These are phyloP conservation scores for Penicillium desertorum DNA, from an alignment of 495 filamentous ascomycete genomes.

Conservation along the genomic window DNA sequence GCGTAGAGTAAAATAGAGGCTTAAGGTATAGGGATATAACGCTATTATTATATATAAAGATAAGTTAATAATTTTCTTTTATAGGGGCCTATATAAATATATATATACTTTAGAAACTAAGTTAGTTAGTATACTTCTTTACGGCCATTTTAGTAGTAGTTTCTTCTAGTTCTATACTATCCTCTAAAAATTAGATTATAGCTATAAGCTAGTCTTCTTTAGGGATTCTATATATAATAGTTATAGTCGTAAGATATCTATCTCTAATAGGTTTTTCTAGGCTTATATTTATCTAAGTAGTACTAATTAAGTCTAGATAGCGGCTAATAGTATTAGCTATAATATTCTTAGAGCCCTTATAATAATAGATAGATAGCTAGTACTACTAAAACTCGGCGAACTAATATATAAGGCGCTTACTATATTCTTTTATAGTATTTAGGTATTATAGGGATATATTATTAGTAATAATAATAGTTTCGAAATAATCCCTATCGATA, in stretches of 20 bases:
- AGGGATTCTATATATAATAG: no score
- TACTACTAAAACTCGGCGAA: no score
- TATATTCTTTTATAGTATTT: no score
- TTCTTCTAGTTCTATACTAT: neutral
- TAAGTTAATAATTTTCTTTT: neutral
- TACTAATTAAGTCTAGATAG: no score
- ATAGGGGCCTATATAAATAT: neutral
- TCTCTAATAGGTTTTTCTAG: neutral
- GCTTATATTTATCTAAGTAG: neutral
- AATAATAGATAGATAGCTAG: no score
- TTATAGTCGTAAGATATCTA: neutral
- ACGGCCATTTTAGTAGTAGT: neutral
- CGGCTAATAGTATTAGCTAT: no score
- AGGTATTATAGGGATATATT: no score
- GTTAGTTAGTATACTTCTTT: neutral
- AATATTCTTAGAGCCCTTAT: no score
- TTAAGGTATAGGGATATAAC: neutral
- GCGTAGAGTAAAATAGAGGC: neutral
- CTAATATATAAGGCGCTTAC: no score
- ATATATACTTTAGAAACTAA: neutral
- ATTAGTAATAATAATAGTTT: no score
- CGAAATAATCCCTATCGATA: no score
- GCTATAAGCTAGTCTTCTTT: neutral
- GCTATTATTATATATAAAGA: conserved; percentile 3
- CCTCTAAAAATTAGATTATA: neutral